Percentiles rank a stretch among this genome's conserved stretches.
phyloP scores from a whole-genome alignment of 1,139 yeast species.

The Yamadazyma dushanensis region DNA sequence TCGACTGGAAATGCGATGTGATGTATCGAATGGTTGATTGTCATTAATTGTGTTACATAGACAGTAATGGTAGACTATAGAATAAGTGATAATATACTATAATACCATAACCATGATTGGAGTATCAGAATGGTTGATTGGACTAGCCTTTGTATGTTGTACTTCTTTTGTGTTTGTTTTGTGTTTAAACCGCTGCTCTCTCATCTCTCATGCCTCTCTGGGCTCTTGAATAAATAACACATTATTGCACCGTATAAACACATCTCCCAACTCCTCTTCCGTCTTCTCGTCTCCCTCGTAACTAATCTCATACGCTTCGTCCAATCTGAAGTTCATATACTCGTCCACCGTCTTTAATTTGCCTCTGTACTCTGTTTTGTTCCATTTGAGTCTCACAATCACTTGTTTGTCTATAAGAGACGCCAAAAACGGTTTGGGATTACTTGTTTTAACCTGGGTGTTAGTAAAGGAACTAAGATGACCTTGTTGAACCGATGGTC shows the following conservation, averaged over 20 bases:
- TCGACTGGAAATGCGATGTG: no score
- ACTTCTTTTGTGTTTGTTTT: no score
- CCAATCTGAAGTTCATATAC: conserved; percentile 86
- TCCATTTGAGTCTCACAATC: conserved; percentile 90
- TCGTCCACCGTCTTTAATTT: conserved; percentile 80
- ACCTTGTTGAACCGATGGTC: no score
- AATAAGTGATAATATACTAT: no score
- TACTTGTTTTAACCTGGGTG: conserved; percentile 22
- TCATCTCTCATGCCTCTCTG: neutral
- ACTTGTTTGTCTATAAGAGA: conserved; percentile 70
- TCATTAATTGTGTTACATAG: no score
- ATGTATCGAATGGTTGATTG: no score
- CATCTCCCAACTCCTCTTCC: conserved; percentile 72
- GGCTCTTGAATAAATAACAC: conserved; percentile 54
- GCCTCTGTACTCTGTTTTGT: conserved; percentile 87
- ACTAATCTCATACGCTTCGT: conserved; percentile 60
- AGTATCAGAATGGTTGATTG: no score
- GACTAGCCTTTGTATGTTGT: no score
- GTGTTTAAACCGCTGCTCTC: no score
- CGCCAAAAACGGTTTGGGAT: conserved; percentile 89
- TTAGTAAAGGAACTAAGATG: no score
- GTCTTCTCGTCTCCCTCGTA: conserved; percentile 36
- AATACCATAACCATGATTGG: no score
- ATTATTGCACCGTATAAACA: conserved; percentile 83
- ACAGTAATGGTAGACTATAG: no score